Conservation (phyloP, 148 eudicot species). For the Silene uniflora region DNA sequence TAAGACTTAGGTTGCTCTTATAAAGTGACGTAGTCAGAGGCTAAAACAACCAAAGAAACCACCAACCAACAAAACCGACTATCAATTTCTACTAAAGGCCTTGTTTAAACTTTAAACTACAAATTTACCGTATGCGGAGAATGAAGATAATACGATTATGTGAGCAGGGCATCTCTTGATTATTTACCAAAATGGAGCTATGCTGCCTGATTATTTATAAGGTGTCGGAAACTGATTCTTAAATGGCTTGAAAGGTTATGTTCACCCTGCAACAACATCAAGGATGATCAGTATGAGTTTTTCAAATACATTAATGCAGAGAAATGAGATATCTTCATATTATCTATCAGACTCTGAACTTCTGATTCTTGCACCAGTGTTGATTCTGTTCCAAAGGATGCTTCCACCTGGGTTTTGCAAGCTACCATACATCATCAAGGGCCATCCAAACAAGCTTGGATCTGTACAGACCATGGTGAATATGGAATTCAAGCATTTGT, state of each 20-base stretch:
- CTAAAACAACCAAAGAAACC: too few relatives aligned
- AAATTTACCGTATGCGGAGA: constrained; percentile 75
- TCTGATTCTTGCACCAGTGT: constrained; percentile 85
- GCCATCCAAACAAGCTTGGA: constrained; percentile 96
- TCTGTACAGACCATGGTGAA: constrained; percentile 91
- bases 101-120: too few relatives aligned
- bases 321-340: constrained; percentile 86
- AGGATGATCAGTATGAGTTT: constrained; percentile 35
- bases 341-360: constrained; percentile 89
- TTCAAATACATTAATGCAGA: constrained; percentile 57
- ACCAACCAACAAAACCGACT: too few relatives aligned
- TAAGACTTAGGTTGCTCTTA: too few relatives aligned
- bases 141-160: constrained; percentile 78
- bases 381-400: constrained; percentile 92
- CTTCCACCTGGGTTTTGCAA: constrained; percentile 97
- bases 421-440: constrained; percentile 95
- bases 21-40: too few relatives aligned
- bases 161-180: constrained; percentile 94
- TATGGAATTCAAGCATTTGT: constrained; percentile 59
- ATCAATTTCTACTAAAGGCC: too few relatives aligned
- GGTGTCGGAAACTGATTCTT: constrained; percentile 61
- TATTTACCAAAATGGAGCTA: constrained; percentile 80
- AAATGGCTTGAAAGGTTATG: constrained; percentile 69
- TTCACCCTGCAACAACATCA: constrained; percentile 60
- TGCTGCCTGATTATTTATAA: constrained; percentile 64